Base-by-base conservation (phyloP, 2,329 filamentous ascomycete genomes). In the Scedosporium boydii region DNA sequence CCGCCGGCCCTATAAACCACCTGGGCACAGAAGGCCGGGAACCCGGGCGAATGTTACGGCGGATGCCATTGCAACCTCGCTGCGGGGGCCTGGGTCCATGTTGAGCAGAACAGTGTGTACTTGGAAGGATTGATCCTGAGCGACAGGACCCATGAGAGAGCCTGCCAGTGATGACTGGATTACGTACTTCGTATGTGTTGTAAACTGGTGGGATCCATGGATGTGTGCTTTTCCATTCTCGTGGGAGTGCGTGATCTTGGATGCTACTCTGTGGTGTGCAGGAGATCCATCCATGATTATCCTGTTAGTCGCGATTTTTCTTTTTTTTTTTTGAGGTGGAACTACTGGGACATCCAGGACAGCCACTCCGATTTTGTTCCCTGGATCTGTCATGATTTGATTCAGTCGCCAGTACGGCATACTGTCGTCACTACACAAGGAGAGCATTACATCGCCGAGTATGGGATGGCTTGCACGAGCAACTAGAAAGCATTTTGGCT, bases 51-150 rank as follows among this genome's bases (percentile, higher is more conserved):
- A 58, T 58, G 26, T 16, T 34, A 58, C 55, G 23, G 55, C 55
- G 55, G 55, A 41, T 58, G 55, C 55, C 55, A 58, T 10, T 58
- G 55, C 27, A 58, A 58, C 55, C 27, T 58, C 27, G 34, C 27
- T 41, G 26, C 55, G 55, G 55, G 55, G 51, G 18, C 16, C 51
- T 55, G 18, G 51, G 23, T 23, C 51, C 23, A 27, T 55, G 18
- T 55, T 26, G 12, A 16, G 51, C 51, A 55, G 6, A 23, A 26
- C 18, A 6, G 2, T 16, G 2, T 16, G 12, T 18, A 55, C 18
- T 14, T 23, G 1, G 18, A 23, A 23, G 34, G 34, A 38, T 38
- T 38, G 34, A 38, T 38, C 34, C 34, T 14, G 29, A 34, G 27
- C 27, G 27, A 29, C 34, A 38, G 10, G 34, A 4, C 34, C 34